These are phyloP conservation scores for Aegle marmelos DNA, from an alignment of 345 rosid genomes.

Conservation along the genomic window DNA sequence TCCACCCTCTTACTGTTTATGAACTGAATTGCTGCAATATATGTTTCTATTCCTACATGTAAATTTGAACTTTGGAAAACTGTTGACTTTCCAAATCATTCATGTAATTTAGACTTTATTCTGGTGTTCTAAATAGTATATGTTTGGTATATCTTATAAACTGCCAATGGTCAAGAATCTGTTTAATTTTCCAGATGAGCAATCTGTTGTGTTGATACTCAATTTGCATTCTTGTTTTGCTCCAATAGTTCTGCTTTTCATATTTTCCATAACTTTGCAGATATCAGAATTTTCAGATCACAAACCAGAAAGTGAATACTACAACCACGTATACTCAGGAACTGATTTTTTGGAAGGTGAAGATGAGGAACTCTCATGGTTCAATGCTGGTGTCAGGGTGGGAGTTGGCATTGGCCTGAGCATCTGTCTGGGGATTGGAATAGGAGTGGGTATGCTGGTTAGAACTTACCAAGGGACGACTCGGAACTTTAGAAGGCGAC, in stretches of 20 bases:
- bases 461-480: conserved; percentile 74
- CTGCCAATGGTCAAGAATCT: not conserved
- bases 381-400: conserved; percentile 92
- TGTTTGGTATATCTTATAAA: not conserved
- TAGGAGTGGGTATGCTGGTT: conserved; percentile 80
- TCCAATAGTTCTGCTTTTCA: conserved; percentile 13
- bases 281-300: conserved; percentile 33
- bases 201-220: not conserved
- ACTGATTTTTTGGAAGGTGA: conserved; percentile 46
- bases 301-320: conserved; percentile 44
- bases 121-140: not conserved
- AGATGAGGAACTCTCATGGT: conserved; percentile 89
- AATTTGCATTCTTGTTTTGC: not conserved
- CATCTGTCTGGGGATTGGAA: conserved; percentile 71
- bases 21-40: not conserved
- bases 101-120: not conserved
- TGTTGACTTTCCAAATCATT: not conserved
- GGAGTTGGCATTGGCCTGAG: conserved; percentile 94
- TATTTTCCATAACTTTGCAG: conserved; percentile 27
- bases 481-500: conserved; percentile 71
- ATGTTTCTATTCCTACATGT: not conserved
- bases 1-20: not conserved
- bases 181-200: not conserved
- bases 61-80: not conserved
- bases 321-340: conserved; percentile 34